Conservation (phyloP, 352 stramenopile genomes). For the Globisporangium lucens region DNA sequence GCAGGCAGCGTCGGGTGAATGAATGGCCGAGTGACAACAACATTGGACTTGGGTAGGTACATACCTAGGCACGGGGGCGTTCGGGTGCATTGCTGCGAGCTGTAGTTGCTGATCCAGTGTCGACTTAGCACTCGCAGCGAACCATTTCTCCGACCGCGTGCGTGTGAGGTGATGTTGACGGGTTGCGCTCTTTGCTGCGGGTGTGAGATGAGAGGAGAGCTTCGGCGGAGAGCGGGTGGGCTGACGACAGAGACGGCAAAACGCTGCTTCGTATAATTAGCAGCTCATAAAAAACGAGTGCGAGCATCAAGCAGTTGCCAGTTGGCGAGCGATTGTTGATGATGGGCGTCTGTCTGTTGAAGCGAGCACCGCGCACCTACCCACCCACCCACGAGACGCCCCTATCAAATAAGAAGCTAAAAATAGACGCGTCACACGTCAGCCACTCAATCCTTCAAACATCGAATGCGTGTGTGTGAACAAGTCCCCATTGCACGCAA, state of each 20-base stretch:
- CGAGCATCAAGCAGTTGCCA: neutral
- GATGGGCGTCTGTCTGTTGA: neutral
- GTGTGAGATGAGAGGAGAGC: neutral
- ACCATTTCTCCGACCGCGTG: constrained; percentile 3
- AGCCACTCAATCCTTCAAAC: neutral
- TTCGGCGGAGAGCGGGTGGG: neutral
- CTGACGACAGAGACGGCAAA: neutral
- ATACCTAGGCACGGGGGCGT: constrained; percentile 36
- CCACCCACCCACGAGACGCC: neutral
- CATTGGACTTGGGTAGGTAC: neutral
- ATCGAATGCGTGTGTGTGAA: neutral
- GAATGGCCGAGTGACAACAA: neutral
- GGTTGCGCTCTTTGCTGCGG: too few relatives aligned
- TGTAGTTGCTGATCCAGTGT: neutral
- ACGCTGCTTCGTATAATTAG: neutral
- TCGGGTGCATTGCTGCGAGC: constrained; percentile 27
- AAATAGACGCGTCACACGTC: neutral
- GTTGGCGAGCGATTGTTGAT: neutral
- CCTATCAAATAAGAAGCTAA: neutral
- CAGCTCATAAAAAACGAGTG: neutral
- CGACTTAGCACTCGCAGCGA: constrained; percentile 1
- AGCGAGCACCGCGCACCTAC: neutral
- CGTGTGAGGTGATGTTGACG: neutral
- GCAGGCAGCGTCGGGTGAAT: neutral
- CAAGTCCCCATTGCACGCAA: neutral